Evolutionary conservation across 192 early-diverging fungal species (phyloP), one percentile per base, ranked within the genome.

Genomic region (Phlyctochytrium bullatum): DNA sequence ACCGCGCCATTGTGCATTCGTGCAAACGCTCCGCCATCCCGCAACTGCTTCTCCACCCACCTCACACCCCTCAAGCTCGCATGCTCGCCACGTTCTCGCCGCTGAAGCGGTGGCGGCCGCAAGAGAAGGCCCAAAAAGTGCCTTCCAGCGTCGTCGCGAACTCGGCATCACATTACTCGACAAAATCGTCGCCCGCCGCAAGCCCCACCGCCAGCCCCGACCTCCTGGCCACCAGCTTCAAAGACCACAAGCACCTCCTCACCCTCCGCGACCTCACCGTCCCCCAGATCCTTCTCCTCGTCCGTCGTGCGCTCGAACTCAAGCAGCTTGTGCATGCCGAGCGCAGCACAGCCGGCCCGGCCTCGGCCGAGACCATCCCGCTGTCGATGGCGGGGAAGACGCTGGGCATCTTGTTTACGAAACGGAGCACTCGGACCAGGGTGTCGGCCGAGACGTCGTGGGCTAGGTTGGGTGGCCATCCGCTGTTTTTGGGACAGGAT

Each of bases 371-470:
- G 12, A 20, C 52, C 12, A 23, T 31, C 20, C 30, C 27, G 12
- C 20, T 14, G n/a, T 34, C 59, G 17, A 64, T 83, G 29, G 58
- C 61, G 24, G 95, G 96, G 30, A 89, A 95, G 64, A 94, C 95
- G 0, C 82, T 99, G 4, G 97, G 86, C 0, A 77, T 99, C 34
- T 82, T 98, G 67, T 99, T 99, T 50, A 92, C 97, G 17, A 99
- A 99, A 71, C 88, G 93, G 52, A 91, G 89, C 1, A 99, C 97
- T 3, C 92, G 97, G 52, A 99, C 97, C 16, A 87, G 97, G 36
- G 93, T 99, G 35, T 93, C 94, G 6, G 88, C 92, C 58, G 97
- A 99, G 73, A 83, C 92, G 12, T 91, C 94, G 0, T 88, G 95
- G 60, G 88, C 94, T 0, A 93, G 92, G 69, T 84, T 93, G 54